A percentile compares a stretch with the other conserved stretches of the same genome.
These are phyloP conservation scores for Lachancea thermotolerans DNA, from an alignment of 805 yeast genomes.

Conservation along the genomic window DNA sequence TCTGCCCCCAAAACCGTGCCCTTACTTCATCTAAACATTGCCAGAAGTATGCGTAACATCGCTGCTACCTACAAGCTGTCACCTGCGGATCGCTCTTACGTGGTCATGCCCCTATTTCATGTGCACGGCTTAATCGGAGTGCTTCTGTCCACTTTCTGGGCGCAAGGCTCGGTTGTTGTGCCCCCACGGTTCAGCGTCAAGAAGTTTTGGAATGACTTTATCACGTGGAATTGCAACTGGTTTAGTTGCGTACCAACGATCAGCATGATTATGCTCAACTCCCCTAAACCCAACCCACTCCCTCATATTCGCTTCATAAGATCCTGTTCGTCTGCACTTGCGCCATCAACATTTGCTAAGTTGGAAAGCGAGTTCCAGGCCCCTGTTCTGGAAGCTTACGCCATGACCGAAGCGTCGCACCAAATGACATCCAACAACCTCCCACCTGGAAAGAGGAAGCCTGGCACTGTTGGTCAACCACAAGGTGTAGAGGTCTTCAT, in stretches of 20 bases:
- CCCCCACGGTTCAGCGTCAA: slow-evolving; percentile 59
- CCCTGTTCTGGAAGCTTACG: slow-evolving; percentile 71
- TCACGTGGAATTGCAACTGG: slow-evolving; percentile 50
- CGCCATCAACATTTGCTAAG: slow-evolving; percentile 54
- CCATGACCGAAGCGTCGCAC: slow-evolving; percentile 79
- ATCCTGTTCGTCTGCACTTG: slow-evolving; percentile 66
- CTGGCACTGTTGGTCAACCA: slow-evolving; percentile 70
- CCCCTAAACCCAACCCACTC: slow-evolving; percentile 41
- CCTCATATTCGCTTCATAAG: slow-evolving; percentile 61
- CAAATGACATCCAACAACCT: slow-evolving; percentile 69
- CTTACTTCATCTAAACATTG: slow-evolving; percentile 55
- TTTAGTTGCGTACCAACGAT: slow-evolving; percentile 75
- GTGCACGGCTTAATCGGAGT: slow-evolving; percentile 72
- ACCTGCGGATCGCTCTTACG: slow-evolving; percentile 45
- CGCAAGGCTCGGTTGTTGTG: slow-evolving; percentile 56
- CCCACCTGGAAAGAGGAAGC: slow-evolving; percentile 57
- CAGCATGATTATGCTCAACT: slow-evolving; percentile 56
- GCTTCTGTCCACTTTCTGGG: slow-evolving; percentile 49
- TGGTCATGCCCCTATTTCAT: slow-evolving; percentile 75
- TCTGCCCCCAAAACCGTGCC: slow-evolving; percentile 76
- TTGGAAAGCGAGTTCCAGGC: slow-evolving; percentile 53
- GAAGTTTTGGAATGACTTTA: slow-evolving; percentile 54
- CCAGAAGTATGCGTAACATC: slow-evolving; percentile 54
- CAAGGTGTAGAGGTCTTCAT: slow-evolving; percentile 61
- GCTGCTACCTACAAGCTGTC: slow-evolving; percentile 49